A percentile compares a stretch with the other conserved stretches of the same genome.
These are phyloP conservation scores for Solanum lignicaule DNA, from an alignment of 257 asterid species.

Conservation along the genomic window DNA sequence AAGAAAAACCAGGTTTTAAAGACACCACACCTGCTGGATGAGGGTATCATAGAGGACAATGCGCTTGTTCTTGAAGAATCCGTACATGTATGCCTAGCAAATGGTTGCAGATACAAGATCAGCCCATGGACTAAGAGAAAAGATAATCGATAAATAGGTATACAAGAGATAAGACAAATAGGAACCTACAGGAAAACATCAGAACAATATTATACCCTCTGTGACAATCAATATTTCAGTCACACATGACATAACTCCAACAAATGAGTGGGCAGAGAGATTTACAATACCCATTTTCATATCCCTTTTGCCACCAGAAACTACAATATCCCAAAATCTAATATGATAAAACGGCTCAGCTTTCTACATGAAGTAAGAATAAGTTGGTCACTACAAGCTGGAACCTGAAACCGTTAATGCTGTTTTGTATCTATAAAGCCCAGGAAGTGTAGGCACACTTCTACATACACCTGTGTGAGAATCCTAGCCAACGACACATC, in stretches of 20 bases:
- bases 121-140: neutral
- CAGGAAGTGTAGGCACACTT: neutral
- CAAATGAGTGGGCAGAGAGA: neutral
- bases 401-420: neutral
- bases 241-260: neutral
- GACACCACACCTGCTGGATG: constrained; percentile 75
- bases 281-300: neutral
- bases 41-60: constrained; percentile 95
- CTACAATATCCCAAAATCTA: neutral
- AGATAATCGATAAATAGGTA: neutral
- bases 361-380: neutral
- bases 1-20: neutral
- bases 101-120: constrained; percentile 4
- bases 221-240: neutral
- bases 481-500: neutral
- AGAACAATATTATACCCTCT: neutral
- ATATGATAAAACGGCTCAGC: neutral
- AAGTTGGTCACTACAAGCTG: neutral
- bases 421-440: neutral
- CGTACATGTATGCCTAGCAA: constrained; percentile 96
- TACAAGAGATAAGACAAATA: neutral
- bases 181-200: neutral
- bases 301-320: neutral
- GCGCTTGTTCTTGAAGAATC: constrained; percentile 88
- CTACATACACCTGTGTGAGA: neutral